These are phyloP conservation scores for Aspergillus fumigatus DNA, from an alignment of 2,329 filamentous ascomycete genomes.

Conservation along the genomic window DNA sequence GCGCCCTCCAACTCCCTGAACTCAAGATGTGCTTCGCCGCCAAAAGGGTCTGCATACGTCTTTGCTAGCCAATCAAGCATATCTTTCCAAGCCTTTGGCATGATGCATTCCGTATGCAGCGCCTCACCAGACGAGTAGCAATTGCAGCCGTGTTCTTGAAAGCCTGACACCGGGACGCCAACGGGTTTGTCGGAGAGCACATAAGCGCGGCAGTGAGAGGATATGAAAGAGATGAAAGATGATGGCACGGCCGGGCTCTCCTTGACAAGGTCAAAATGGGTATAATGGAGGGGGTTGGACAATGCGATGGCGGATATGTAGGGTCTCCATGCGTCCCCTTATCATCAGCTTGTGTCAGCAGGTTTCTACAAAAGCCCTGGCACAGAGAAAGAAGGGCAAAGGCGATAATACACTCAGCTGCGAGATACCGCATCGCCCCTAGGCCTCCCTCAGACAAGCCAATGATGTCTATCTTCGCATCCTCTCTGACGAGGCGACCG, in stretches of 20 bases:
- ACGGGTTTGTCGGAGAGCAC: slow-evolving; percentile 49
- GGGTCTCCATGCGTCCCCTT: slow-evolving; percentile 37
- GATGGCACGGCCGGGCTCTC: neutral
- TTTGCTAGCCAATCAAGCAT: slow-evolving; percentile 61
- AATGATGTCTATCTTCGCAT: slow-evolving; percentile 63
- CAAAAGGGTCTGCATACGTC: slow-evolving; percentile 45
- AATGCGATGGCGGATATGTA: slow-evolving; percentile 40
- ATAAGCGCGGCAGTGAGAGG: slow-evolving; percentile 59
- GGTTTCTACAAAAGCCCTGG: neutral
- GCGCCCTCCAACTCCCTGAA: slow-evolving; percentile 14
- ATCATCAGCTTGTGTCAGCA: slow-evolving; percentile 1
- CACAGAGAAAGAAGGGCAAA: neutral
- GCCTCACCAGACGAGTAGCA: slow-evolving; percentile 64
- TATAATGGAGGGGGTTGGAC: slow-evolving; percentile 33
- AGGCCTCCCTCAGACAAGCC: slow-evolving; percentile 65
- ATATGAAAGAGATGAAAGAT: slow-evolving; percentile 31
- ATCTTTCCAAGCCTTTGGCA: slow-evolving; percentile 51
- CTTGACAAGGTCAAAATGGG: slow-evolving; percentile 22
- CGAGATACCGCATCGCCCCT: slow-evolving; percentile 55
- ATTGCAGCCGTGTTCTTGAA: slow-evolving; percentile 58
- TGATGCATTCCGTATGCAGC: slow-evolving; percentile 56
- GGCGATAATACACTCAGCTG: slow-evolving; percentile 47
- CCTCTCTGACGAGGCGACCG: slow-evolving; percentile 41
- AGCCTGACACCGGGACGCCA: slow-evolving; percentile 51
- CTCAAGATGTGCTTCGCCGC: slow-evolving; percentile 35